Percentiles rank a stretch among this genome's conserved stretches.
phyloP scores from a whole-genome alignment of 1,284 basidiomycete species.

The Ceraceosorus bombacis region DNA sequence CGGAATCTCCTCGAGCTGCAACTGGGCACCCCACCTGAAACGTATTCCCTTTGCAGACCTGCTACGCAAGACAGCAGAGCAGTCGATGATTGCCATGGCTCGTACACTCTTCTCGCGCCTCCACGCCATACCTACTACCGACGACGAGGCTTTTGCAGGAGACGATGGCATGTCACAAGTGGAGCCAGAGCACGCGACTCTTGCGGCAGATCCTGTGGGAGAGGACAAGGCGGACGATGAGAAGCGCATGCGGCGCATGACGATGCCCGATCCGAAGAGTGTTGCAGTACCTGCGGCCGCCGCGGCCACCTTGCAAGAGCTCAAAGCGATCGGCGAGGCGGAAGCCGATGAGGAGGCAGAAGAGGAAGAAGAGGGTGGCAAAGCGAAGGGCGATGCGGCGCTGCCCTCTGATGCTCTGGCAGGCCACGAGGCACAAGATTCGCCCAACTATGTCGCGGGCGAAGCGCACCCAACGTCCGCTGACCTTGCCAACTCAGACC shows the following conservation, averaged over 20 bases:
- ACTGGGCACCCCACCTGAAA: too few species aligned
- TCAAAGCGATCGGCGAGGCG: conserved; percentile 30
- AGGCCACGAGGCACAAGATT: background rate
- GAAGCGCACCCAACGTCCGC: too few species aligned
- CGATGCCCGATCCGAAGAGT: conserved; percentile 48
- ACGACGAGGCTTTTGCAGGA: conserved; percentile 37
- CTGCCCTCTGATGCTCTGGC: conserved; percentile 4
- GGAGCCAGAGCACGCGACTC: conserved; percentile 35
- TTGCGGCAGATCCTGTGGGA: conserved; percentile 26
- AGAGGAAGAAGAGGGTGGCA: background rate
- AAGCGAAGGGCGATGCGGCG: conserved; percentile 10
- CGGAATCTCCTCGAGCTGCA: background rate
- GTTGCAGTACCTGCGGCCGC: conserved; percentile 40
- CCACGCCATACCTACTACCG: conserved; percentile 52
- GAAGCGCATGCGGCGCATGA: conserved; percentile 39
- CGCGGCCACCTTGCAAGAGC: conserved; percentile 23
- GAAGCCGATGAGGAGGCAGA: conserved; percentile 16
- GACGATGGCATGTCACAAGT: conserved; percentile 23
- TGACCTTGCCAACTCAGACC: background rate
- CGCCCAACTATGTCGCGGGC: too few species aligned
- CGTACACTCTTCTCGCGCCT: conserved; percentile 72
- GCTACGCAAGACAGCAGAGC: conserved; percentile 82
- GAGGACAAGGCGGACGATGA: conserved; percentile 28
- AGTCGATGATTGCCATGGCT: conserved; percentile 82
- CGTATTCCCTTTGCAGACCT: conserved; percentile 57